Conservation (phyloP, 1,139 yeast species). For the Sugiyamaella paludigena region DNA sequence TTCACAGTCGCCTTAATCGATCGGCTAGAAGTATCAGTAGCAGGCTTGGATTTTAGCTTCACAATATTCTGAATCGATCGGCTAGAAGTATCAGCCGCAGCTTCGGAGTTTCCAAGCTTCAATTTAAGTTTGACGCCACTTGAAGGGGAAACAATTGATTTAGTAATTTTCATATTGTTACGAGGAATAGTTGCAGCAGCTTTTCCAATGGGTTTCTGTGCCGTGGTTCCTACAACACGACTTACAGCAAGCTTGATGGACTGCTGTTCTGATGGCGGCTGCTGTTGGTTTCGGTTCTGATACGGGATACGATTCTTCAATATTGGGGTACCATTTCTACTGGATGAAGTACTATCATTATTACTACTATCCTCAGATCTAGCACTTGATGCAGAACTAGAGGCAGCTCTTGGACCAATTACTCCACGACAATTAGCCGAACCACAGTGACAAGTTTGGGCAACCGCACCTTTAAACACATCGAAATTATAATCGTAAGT, state of each 20-base stretch:
- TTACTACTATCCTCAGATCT: conserved; percentile 10
- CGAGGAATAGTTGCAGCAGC: no score
- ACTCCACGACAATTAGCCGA: conserved; percentile 40
- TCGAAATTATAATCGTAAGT: conserved; percentile 46
- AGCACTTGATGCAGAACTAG: neutral
- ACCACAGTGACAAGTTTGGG: conserved; percentile 43
- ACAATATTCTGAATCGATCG: no score
- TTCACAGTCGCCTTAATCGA: no score
- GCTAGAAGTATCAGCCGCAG: no score
- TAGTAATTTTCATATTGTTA: no score
- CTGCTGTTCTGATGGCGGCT: neutral
- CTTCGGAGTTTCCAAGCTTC: no score
- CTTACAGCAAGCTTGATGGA: conserved; percentile 3
- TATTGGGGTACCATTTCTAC: conserved; percentile 9
- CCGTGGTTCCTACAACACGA: neutral
- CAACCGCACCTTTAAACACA: conserved; percentile 40
- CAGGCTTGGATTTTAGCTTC: no score
- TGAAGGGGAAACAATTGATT: no score
- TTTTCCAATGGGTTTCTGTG: no score
- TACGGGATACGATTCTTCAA: neutral
- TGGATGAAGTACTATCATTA: conserved; percentile 5
- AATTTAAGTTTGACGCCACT: no score
- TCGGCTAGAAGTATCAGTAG: no score
- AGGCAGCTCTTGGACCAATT: conserved; percentile 31
- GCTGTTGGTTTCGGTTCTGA: neutral